Evolutionary conservation across 371 early-diverging fungal genomes (phyloP).

Genomic region (Mucor circinelloides): DNA sequence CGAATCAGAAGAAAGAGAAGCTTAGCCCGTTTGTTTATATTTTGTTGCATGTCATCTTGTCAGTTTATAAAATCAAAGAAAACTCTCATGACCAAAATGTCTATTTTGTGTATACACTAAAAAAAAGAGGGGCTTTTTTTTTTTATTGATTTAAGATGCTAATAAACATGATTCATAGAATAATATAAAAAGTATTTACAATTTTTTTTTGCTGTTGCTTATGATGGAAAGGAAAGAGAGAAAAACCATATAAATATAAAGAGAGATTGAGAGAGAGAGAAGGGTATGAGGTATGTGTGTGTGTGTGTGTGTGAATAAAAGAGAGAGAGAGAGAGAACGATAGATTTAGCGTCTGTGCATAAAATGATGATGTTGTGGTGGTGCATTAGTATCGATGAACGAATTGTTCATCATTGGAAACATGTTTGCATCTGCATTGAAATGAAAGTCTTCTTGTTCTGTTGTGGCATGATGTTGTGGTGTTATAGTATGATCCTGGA

Average conservation of each 20-base stretch:
- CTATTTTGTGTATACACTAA: background rate
- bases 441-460: background rate
- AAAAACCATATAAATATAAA: background rate
- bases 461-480: background rate
- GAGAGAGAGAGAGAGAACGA: background rate
- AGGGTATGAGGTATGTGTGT: background rate
- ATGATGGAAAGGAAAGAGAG: background rate
- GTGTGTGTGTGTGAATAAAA: background rate
- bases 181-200: background rate
- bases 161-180: background rate
- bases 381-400: background rate
- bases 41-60: background rate
- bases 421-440: background rate
- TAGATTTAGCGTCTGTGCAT: slow-evolving; percentile 13
- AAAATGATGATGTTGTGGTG: slow-evolving; percentile 5
- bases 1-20: background rate
- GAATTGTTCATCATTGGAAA: slow-evolving; percentile 1
- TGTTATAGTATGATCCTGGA: background rate
- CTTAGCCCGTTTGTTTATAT: background rate
- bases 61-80: background rate
- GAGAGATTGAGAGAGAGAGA: background rate
- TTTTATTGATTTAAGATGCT: background rate
- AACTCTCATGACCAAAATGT: background rate
- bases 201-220: background rate
- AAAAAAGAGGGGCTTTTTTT: background rate